phyloP scores from a whole-genome alignment of 805 yeast species.

The Cyberlindnera americana region DNA sequence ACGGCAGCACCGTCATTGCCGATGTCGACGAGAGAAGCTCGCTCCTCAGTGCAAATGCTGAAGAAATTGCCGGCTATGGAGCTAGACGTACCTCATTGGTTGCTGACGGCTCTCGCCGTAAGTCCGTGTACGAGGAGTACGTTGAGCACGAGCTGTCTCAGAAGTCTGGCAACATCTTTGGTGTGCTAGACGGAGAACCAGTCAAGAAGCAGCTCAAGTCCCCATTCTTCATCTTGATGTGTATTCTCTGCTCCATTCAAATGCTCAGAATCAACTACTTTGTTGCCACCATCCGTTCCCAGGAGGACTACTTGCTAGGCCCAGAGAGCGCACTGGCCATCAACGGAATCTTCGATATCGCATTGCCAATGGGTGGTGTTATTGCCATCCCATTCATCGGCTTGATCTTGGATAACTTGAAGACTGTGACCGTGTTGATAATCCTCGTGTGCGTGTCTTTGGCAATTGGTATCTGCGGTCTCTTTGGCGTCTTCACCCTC shows the following conservation, averaged over 20 bases:
- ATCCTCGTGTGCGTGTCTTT: conserved; percentile 54
- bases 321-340: conserved; percentile 47
- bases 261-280: conserved; percentile 92
- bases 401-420: conserved; percentile 65
- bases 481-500: conserved; percentile 42
- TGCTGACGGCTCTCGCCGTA: conserved; percentile 32
- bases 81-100: conserved; percentile 17
- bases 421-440: conserved; percentile 53
- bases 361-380: conserved; percentile 86
- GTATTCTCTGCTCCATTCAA: conserved; percentile 75
- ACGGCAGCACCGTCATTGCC: conserved; percentile 41
- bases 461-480: conserved; percentile 67
- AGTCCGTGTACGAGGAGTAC: conserved; percentile 62
- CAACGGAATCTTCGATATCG: conserved; percentile 78
- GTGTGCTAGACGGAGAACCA: conserved; percentile 66
- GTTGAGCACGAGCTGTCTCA: conserved; percentile 53
- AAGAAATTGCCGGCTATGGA: conserved; percentile 8
- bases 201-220: conserved; percentile 45
- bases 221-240: conserved; percentile 77
- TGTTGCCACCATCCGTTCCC: conserved; percentile 84
- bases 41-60: conserved; percentile 22
- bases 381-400: conserved; percentile 88
- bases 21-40: conserved; percentile 39
- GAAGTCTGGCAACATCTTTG: conserved; percentile 61
- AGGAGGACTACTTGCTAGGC: conserved; percentile 69